Evolutionary conservation across 345 rosid genomes (phyloP).

Genomic region (Citrus unshiu): DNA sequence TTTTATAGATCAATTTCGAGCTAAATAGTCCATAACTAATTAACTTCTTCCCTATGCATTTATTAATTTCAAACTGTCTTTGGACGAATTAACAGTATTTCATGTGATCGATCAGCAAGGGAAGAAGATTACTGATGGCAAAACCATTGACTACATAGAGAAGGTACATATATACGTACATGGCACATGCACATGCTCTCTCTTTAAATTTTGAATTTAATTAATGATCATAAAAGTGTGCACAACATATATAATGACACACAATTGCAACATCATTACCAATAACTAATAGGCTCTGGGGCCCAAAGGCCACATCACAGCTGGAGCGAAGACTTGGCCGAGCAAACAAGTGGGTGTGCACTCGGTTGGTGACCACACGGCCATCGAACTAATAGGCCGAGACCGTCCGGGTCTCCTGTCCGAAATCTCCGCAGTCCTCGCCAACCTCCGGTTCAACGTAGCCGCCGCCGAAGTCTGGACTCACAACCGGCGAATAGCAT

Average conservation of each 20-base stretch:
- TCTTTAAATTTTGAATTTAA: too few species aligned
- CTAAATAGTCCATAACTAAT: neutral
- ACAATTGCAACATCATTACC: too few species aligned
- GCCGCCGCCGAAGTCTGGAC: constrained; percentile 93
- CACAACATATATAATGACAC: too few species aligned
- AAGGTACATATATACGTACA: constrained; percentile 32
- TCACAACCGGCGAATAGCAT: constrained; percentile 77
- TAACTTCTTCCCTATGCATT: neutral
- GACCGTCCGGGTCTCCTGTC: constrained; percentile 93
- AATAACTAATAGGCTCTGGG: constrained; percentile 58
- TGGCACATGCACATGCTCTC: too few species aligned
- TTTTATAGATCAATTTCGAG: neutral
- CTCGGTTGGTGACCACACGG: constrained; percentile 76
- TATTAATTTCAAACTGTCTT: neutral
- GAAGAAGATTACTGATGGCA: constrained; percentile 63
- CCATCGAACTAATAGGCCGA: constrained; percentile 79
- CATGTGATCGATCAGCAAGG: constrained; percentile 92
- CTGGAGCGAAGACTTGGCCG: constrained; percentile 49
- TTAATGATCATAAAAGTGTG: too few species aligned
- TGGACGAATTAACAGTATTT: constrained; percentile 44
- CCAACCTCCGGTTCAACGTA: constrained; percentile 76
- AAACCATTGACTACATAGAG: constrained; percentile 78
- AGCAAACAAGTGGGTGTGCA: constrained; percentile 77
- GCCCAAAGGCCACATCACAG: constrained; percentile 54
- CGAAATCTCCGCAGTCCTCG: constrained; percentile 77